A percentile compares a stretch with the other conserved stretches of the same genome.
These are phyloP conservation scores for Crithidia expoeki DNA, from an alignment of 208 protist species.

Conservation along the genomic window DNA sequence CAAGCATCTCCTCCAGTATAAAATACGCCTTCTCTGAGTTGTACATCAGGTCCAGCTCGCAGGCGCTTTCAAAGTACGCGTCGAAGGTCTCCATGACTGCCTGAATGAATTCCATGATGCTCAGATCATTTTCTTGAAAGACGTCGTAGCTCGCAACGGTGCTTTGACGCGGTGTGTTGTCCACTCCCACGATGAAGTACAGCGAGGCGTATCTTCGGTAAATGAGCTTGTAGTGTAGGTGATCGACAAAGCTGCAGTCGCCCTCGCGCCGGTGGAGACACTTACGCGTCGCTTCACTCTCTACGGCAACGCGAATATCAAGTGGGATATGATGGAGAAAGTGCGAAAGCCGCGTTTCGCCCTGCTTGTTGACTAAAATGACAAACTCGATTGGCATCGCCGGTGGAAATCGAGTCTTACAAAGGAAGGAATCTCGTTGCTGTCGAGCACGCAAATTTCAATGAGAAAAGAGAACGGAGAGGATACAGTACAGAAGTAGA, in stretches of 20 bases:
- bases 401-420: background rate
- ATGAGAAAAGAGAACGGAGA: background rate
- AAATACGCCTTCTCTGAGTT: slow-evolving; percentile 98
- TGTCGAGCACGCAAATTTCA: background rate
- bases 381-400: slow-evolving; percentile 94
- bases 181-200: slow-evolving; percentile 94
- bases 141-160: slow-evolving; percentile 92
- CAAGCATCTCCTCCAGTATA: slow-evolving; percentile 96
- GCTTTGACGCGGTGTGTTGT: slow-evolving; percentile 14
- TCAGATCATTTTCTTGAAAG: slow-evolving; percentile 96
- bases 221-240: slow-evolving; percentile 93
- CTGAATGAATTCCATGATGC: slow-evolving; percentile 93
- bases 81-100: slow-evolving; percentile 77
- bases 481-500: too few species aligned
- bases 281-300: slow-evolving; percentile 95
- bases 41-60: slow-evolving; percentile 98
- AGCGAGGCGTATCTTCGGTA: slow-evolving; percentile 95
- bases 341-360: slow-evolving; percentile 95
- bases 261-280: slow-evolving; percentile 88
- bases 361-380: slow-evolving; percentile 97
- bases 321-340: slow-evolving; percentile 85
- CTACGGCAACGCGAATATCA: slow-evolving; percentile 77
- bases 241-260: slow-evolving; percentile 96
- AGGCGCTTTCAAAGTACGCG: slow-evolving; percentile 90
- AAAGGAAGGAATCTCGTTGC: background rate